Percentiles rank a stretch among this genome's conserved stretches.
Conservation (phyloP, 176 grass and related monocot genomes). For the Echinochloa phyllopogon region DNA sequence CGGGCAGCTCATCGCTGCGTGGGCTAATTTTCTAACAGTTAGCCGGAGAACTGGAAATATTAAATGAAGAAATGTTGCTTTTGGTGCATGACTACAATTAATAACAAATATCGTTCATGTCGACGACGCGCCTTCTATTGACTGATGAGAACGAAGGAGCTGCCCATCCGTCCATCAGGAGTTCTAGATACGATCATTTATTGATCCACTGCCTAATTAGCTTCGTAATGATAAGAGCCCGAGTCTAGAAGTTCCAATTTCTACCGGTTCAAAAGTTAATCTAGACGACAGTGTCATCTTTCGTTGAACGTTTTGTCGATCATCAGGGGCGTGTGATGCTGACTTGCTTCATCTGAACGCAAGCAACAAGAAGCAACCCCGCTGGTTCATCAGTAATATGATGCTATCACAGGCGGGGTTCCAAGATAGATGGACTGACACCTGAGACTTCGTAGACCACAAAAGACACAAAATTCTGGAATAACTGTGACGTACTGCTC, state of each 20-base stretch:
- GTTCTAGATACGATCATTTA: conserved; percentile 4
- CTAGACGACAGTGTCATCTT: background rate
- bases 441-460: background rate
- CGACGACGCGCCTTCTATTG: background rate
- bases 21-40: too few relatives aligned
- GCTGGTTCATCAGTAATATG: background rate
- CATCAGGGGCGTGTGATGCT: background rate
- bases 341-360: background rate
- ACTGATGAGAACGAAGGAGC: background rate
- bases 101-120: background rate
- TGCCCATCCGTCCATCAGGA: background rate
- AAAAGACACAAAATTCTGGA: background rate
- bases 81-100: background rate
- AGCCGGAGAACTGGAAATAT: too few relatives aligned
- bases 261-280: background rate
- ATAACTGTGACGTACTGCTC: background rate
- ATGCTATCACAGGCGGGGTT: background rate
- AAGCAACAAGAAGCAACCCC: background rate
- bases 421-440: background rate
- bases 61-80: background rate
- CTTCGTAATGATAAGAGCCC: background rate
- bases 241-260: background rate
- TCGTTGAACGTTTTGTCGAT: background rate
- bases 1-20: too few relatives aligned
- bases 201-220: background rate